Percentiles rank a stretch among this genome's conserved stretches.
Evolutionary conservation across 2,329 filamentous ascomycete species (phyloP).

Genomic region (Ceratocystis huliohia): DNA sequence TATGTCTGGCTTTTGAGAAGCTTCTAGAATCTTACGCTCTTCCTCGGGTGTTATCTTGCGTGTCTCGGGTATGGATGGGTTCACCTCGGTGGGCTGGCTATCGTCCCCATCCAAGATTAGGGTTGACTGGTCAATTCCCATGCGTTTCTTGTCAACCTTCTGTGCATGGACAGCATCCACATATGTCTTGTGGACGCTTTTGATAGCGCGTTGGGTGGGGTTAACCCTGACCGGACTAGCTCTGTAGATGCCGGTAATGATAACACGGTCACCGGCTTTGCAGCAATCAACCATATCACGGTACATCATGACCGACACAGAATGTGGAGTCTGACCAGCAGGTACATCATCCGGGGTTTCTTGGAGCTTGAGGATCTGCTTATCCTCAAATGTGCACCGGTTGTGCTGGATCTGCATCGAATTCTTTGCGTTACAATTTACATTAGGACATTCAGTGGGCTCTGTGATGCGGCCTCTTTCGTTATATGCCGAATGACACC

Average conservation of each 20-base stretch:
- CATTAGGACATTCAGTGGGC: constrained; percentile 76
- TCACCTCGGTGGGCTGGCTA: constrained; percentile 37
- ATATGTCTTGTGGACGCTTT: constrained; percentile 96
- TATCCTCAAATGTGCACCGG: constrained; percentile 85
- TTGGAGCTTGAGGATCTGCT: constrained; percentile 97
- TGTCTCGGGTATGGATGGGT: constrained; percentile 39
- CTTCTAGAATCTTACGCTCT: constrained; percentile 74
- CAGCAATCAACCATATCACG: constrained; percentile 95
- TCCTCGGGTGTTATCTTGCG: constrained; percentile 77
- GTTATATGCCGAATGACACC: constrained; percentile 79
- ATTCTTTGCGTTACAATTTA: constrained; percentile 70
- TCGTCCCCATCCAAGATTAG: constrained; percentile 51
- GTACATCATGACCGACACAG: constrained; percentile 89
- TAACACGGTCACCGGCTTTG: constrained; percentile 91
- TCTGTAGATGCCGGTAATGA: constrained; percentile 94
- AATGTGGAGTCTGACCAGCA: constrained; percentile 92
- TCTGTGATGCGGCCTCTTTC: constrained; percentile 94
- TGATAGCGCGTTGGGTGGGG: constrained; percentile 79
- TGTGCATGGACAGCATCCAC: constrained; percentile 92
- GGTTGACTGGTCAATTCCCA: constrained; percentile 83
- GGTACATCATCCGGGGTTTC: constrained; percentile 93
- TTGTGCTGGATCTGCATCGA: constrained; percentile 99
- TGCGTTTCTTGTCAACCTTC: constrained; percentile 87
- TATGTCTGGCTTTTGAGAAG: constrained; percentile 67
- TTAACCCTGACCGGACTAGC: constrained; percentile 90